These are phyloP conservation scores for Phaeosphaeria sp. DNA, from an alignment of 2,329 filamentous ascomycete species.

Conservation along the genomic window DNA sequence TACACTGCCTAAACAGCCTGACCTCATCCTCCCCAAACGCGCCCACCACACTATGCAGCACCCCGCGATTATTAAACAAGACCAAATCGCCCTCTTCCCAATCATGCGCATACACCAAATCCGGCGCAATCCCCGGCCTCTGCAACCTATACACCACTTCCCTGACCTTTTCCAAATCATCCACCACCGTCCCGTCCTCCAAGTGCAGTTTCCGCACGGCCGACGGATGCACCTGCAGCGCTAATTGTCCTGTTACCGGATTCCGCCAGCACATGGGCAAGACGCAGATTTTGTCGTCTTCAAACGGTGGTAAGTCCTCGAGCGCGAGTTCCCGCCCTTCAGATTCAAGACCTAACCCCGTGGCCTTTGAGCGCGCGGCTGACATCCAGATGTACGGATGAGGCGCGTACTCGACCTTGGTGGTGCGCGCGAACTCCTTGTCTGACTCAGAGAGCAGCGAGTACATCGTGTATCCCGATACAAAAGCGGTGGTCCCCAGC, in stretches of 20 bases:
- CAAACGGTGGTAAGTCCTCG: too few relatives aligned
- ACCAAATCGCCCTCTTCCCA: constrained; percentile 81
- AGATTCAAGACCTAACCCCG: constrained; percentile 74
- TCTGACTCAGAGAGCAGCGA: constrained; percentile 69
- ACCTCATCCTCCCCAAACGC: constrained; percentile 70
- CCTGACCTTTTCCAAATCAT: constrained; percentile 70
- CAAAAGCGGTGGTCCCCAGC: constrained; percentile 79
- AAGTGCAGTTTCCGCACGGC: constrained; percentile 74
- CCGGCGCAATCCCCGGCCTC: constrained; percentile 73
- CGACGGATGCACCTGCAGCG: constrained; percentile 76
- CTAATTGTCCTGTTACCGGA: constrained; percentile 71
- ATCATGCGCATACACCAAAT: constrained; percentile 74
- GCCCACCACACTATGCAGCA: constrained; percentile 77
- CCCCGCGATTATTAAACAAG: constrained; percentile 78
- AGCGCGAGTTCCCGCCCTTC: constrained; percentile 62
- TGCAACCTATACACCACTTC: constrained; percentile 76
- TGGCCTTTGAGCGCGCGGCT: constrained; percentile 68
- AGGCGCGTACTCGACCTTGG: constrained; percentile 75
- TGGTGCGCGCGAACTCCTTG: constrained; percentile 70
- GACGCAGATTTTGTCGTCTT: constrained; percentile 70
- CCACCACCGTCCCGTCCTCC: constrained; percentile 70
- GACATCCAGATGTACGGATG: constrained; percentile 88
- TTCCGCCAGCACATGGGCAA: constrained; percentile 82
- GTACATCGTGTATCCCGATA: constrained; percentile 74
- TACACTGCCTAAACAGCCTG: too few relatives aligned